These are phyloP conservation scores for Torulaspora indica DNA, from an alignment of 805 yeast genomes.

Conservation along the genomic window DNA sequence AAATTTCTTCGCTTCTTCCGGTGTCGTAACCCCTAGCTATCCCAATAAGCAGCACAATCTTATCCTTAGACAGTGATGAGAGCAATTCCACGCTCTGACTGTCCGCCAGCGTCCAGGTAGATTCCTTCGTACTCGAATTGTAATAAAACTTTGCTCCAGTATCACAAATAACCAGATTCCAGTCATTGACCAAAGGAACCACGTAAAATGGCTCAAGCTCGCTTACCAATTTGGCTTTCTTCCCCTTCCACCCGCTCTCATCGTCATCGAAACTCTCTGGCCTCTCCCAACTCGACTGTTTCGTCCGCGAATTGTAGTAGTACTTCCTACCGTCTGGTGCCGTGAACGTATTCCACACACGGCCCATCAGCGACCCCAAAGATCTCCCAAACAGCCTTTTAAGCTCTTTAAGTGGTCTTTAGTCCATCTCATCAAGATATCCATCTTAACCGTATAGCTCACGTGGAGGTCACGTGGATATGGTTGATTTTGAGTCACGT, in stretches of 20 bases:
- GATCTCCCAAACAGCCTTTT: background rate
- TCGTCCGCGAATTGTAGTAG: constrained; percentile 38
- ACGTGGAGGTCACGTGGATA: constrained; percentile 4
- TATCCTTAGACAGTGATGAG: constrained; percentile 30
- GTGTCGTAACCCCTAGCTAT: constrained; percentile 24
- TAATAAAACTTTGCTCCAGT: constrained; percentile 43
- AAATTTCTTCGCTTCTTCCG: constrained; percentile 13
- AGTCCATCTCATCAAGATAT: too few species aligned
- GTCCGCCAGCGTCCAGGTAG: constrained; percentile 39
- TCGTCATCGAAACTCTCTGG: constrained; percentile 26
- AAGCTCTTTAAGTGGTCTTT: background rate
- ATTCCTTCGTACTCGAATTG: constrained; percentile 28
- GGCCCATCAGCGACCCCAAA: constrained; percentile 19
- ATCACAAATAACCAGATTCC: constrained; percentile 42
- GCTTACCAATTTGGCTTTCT: constrained; percentile 7
- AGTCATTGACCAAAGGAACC: constrained; percentile 30
- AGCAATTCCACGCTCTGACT: constrained; percentile 28
- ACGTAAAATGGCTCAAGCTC: constrained; percentile 17
- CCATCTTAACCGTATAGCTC: background rate
- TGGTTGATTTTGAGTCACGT: too few species aligned
- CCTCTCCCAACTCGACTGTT: constrained; percentile 38
- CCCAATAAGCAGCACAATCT: constrained; percentile 23
- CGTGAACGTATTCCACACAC: constrained; percentile 37
- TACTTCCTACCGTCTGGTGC: constrained; percentile 39
- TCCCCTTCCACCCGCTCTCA: background rate